Base-by-base conservation (phyloP, 768 basidiomycete species). In the Dacryopinax spathularia region DNA sequence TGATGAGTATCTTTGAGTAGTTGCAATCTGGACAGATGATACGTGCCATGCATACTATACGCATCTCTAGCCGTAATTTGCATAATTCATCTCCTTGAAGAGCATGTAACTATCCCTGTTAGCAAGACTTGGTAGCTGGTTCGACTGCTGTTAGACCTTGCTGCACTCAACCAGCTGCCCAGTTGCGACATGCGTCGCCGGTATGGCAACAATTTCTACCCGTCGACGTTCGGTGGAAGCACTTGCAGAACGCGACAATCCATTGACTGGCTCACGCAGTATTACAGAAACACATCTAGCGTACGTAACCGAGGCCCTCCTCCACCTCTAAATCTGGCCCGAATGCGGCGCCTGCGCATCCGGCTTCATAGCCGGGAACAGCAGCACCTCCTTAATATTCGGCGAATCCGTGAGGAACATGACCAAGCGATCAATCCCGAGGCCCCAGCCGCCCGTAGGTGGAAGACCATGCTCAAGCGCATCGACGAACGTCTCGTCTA, bases 341-440 rank as follows among this genome's bases (percentile, higher is more conserved):
- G 48, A 56, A 18, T 56, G 48, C 15, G 48, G 48, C 7, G 48
- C 48, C 48, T 56, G 48, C 15, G 70, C 70, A 41, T 70, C 76
- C 6, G 92, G 93, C 82, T 91, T 91, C 93, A 97, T 96, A 1
- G 93, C 94, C 20, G 93, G 92, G 89, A 97, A 97, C 43, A 95
- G 75, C 35, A 97, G 76, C 34, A 97, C 93, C 73, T 95, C 93
- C 82, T 97, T 97, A 81, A 95, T 94, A 72, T 96, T 95, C 7
- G 85, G 86, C n/a, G 91, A 94, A 75, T 99, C 86, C 2, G 93
- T 95, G 60, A 98, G 79, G 86, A 98, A 97, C 95, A 98, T 98
- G 76, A 97, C 91, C 36, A 98, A 79, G 65, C 93, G 86, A 72
- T 97, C 94, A 68, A 97, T 89, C 62, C 95, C 94, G 62, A 97